Base-by-base conservation (phyloP, 441 rosid species). In the Francoa sonchifolia region DNA sequence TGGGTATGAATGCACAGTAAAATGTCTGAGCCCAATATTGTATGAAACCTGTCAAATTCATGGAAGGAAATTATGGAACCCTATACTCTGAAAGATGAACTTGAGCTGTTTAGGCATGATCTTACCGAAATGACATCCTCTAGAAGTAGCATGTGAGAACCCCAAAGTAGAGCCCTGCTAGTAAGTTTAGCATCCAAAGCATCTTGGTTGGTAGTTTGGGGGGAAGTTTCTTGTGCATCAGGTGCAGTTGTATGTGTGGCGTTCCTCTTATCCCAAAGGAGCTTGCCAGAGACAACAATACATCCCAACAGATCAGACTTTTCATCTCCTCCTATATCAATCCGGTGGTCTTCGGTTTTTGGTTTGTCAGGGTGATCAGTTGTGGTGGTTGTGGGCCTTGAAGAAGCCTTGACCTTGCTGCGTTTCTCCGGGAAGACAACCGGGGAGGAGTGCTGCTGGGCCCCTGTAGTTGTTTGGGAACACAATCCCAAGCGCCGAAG, bases 1-100 rank as follows among this genome's bases (percentile, higher is more conserved):
- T 0, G 96, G 98, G 62, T 82, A 90, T 34, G 96, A 65, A 67
- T 90, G 98, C 52, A 90, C 75, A 0, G 96, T 82, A 57, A 90
- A 90, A 63, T 86, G 87, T 53, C 90, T 74, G 49, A 85, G 74
- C 21, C 96, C 96, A 11, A 73, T 67, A 67, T 76, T 61, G 39
- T 86, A 90, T 6, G 98, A 73, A 37, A 90, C 73, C 98, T 89
- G 74, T 20, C 40, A 66, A 52, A 50, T 15, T 34, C 30, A 63
- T 14, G 15, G n/a, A 21, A 40, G 13, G 25, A 21, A 54, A 26
- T 32, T 25, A 14, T 7, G 27, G 22, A 10, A 31, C 5, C 19
- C 14, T 19, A 17, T 33, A 5, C 35, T 17, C 2, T 17, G 10
- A 8, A 12, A 14, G 19, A n/a, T n/a, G n/a, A n/a, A n/a, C n/a